phyloP scores from a whole-genome alignment of 805 yeast genomes.

The Millerago galiae region DNA sequence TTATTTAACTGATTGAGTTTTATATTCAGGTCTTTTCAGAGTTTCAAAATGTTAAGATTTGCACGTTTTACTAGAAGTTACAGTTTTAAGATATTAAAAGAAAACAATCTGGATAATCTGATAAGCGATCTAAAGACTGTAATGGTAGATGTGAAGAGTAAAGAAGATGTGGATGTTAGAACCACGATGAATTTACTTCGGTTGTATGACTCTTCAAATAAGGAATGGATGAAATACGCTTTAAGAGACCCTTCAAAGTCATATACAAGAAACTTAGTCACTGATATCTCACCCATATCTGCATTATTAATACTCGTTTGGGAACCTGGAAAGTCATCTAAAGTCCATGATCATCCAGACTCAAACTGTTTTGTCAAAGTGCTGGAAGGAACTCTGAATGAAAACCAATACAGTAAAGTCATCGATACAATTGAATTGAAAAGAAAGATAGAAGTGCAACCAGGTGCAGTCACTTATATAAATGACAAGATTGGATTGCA shows the following conservation, averaged over 20 bases:
- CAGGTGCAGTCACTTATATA: constrained; percentile 38
- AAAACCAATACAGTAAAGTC: constrained; percentile 8
- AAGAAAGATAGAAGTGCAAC: constrained; percentile 8
- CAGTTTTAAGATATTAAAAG: constrained; percentile 1
- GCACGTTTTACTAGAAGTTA: background rate
- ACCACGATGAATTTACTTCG: constrained; percentile 11
- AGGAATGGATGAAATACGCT: constrained; percentile 38
- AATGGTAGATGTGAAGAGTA: background rate
- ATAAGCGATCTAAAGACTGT: constrained; percentile 4
- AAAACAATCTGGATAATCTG: constrained; percentile 5
- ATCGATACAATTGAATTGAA: background rate
- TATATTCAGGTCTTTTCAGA: too few species aligned
- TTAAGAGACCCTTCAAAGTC: constrained; percentile 30
- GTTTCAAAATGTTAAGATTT: too few species aligned
- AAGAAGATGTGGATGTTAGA: constrained; percentile 7
- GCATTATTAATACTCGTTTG: constrained; percentile 38
- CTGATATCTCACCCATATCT: constrained; percentile 37
- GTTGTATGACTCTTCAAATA: constrained; percentile 28
- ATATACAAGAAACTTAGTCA: constrained; percentile 32
- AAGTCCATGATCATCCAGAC: constrained; percentile 43
- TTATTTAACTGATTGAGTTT: too few species aligned
- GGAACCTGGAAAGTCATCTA: constrained; percentile 38
- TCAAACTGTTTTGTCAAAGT: constrained; percentile 45
- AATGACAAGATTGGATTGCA: constrained; percentile 41
- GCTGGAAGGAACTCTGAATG: constrained; percentile 25